These are phyloP conservation scores for Aspergillus taichungensis DNA, from an alignment of 495 filamentous ascomycete genomes.

Conservation along the genomic window DNA sequence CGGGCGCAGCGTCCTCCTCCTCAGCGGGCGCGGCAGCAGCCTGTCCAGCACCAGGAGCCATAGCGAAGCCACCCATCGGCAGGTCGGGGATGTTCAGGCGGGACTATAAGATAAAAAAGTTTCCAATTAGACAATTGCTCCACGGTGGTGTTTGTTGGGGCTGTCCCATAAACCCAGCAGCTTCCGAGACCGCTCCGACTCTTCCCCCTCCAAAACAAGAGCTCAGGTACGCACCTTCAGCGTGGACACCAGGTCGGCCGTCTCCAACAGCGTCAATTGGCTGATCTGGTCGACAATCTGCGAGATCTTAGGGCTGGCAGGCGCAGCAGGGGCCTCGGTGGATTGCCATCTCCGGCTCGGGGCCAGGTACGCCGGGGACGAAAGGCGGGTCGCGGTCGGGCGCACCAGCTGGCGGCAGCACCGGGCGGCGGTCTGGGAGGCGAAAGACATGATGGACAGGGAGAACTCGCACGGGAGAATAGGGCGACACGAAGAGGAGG, in stretches of 20 bases:
- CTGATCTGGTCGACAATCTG: conserved; percentile 96
- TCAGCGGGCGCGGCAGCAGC: conserved; percentile 64
- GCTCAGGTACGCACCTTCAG: conserved; percentile 60
- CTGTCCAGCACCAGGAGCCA: conserved; percentile 47
- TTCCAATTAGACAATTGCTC: background rate
- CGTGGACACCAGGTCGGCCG: conserved; percentile 83
- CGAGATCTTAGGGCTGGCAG: conserved; percentile 74
- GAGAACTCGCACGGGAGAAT: conserved; percentile 1
- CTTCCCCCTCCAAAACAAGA: background rate
- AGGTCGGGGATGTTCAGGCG: conserved; percentile 97
- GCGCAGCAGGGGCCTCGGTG: conserved; percentile 46
- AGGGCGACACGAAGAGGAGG: too few species aligned
- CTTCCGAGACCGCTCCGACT: background rate
- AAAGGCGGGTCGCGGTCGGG: conserved; percentile 36
- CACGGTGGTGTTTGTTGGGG: background rate
- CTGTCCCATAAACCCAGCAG: conserved; percentile 10
- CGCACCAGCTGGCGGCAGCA: conserved; percentile 40
- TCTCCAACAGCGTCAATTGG: conserved; percentile 94
- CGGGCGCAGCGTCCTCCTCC: conserved; percentile 75
- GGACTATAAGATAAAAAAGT: conserved; percentile 43
- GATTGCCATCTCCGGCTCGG: conserved; percentile 41
- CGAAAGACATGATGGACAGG: conserved; percentile 32
- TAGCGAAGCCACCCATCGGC: conserved; percentile 80
- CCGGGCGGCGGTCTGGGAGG: conserved; percentile 35
- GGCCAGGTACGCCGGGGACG: conserved; percentile 35